Evolutionary conservation across 306 rosid genomes (phyloP).

Genomic region (Vigna unguiculata): DNA sequence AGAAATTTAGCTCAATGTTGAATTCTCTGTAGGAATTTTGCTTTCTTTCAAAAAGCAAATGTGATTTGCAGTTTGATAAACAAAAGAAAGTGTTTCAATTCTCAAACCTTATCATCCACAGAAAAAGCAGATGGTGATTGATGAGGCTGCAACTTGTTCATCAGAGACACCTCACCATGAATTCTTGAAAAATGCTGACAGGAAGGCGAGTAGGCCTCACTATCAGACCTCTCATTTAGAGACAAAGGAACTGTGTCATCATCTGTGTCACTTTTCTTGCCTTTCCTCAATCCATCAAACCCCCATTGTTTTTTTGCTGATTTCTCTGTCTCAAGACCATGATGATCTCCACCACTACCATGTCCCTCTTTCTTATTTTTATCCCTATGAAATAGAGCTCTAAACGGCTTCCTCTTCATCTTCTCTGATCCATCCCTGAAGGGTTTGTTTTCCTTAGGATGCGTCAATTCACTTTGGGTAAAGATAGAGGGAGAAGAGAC

Average conservation of each 20-base stretch:
- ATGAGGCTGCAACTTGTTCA: slow-evolving; percentile 65
- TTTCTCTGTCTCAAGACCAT: slow-evolving; percentile 30
- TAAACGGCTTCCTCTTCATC: slow-evolving; percentile 47
- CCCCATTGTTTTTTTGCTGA: slow-evolving; percentile 47
- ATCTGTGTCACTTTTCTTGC: slow-evolving; percentile 67
- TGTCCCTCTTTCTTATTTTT: slow-evolving; percentile 40
- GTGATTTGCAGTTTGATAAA: background rate
- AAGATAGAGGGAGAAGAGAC: slow-evolving; percentile 9
- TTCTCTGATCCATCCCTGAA: slow-evolving; percentile 35
- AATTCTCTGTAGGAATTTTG: no score
- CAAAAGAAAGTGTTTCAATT: background rate
- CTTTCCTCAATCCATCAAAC: slow-evolving; percentile 61
- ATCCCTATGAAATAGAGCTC: slow-evolving; percentile 44
- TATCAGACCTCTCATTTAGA: slow-evolving; percentile 64
- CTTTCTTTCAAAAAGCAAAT: no score
- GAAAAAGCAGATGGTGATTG: slow-evolving; percentile 71
- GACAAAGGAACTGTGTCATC: slow-evolving; percentile 79
- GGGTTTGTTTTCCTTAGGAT: slow-evolving; percentile 36
- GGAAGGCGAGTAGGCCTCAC: slow-evolving; percentile 50
- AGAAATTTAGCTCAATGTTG: background rate
- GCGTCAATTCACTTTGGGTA: slow-evolving; percentile 32
- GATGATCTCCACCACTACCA: slow-evolving; percentile 18
- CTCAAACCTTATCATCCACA: slow-evolving; percentile 71
- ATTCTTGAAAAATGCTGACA: slow-evolving; percentile 48
- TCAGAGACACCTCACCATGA: slow-evolving; percentile 58